A percentile compares a stretch with the other conserved stretches of the same genome.
Conservation (phyloP, 2,329 filamentous ascomycete genomes). For the Graphiopsis chlorocephala region DNA sequence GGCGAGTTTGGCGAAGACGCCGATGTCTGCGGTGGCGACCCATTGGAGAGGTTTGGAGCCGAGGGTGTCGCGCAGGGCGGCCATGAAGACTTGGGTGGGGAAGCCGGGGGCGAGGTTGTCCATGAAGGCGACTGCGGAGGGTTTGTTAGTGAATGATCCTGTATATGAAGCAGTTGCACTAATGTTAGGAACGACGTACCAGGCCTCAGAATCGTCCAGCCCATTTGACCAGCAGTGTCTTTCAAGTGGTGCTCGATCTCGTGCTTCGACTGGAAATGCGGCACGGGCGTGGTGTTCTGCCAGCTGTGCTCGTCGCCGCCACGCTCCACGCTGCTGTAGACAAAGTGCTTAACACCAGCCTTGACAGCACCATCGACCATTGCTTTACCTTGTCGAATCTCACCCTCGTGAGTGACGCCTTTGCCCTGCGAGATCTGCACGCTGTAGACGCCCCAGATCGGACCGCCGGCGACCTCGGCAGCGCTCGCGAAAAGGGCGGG, state of each 20-base stretch:
- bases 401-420: conserved; percentile 43
- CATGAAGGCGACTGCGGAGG: conserved; percentile 56
- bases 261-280: conserved; percentile 58
- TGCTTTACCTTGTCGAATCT: conserved; percentile 56
- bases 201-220: conserved; percentile 57
- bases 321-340: conserved; percentile 64
- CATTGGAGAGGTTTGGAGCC: conserved; percentile 37
- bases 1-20: conserved; percentile 49
- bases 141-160: background rate
- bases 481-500: conserved; percentile 50
- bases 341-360: conserved; percentile 58
- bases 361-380: conserved; percentile 59
- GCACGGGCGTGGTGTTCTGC: conserved; percentile 55
- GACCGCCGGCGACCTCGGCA: conserved; percentile 32
- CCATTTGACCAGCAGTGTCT: conserved; percentile 50
- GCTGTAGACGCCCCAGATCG: conserved; percentile 55
- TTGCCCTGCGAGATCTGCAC: conserved; percentile 54
- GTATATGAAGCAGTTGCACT: background rate
- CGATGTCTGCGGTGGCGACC: conserved; percentile 50
- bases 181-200: conserved; percentile 5
- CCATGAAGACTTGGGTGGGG: conserved; percentile 50
- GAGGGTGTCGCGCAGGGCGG: conserved; percentile 42
- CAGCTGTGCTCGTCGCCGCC: conserved; percentile 55
- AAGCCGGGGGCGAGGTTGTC: conserved; percentile 56
- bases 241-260: conserved; percentile 61